Conservation (phyloP, 2,329 filamentous ascomycete genomes). For the Cordyceps cateniannulata region DNA sequence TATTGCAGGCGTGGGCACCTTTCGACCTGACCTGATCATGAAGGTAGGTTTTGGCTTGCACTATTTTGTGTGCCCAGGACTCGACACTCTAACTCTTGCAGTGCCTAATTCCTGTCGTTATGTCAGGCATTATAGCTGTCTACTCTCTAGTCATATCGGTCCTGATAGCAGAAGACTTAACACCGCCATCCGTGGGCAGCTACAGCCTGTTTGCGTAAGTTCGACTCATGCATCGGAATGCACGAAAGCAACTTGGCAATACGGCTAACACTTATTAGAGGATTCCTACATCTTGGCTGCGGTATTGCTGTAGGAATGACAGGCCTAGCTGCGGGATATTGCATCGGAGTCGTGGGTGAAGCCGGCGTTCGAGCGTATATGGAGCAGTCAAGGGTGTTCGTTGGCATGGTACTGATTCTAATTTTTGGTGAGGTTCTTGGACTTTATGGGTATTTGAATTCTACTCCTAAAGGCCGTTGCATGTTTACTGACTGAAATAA, state of each 20-base stretch:
- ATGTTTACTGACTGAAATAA: background rate
- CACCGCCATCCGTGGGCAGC: constrained; percentile 55
- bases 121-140: constrained; percentile 98
- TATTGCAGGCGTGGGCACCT: constrained; percentile 79
- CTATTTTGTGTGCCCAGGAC: background rate
- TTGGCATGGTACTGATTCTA: constrained; percentile 96
- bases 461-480: too few relatives aligned
- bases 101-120: constrained; percentile 85
- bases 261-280: constrained; percentile 41
- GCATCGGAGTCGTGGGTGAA: constrained; percentile 93
- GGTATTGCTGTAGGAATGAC: constrained; percentile 88
- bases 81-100: constrained; percentile 25
- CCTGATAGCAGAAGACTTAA: constrained; percentile 86
- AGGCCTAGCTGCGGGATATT: constrained; percentile 89
- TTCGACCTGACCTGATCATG: constrained; percentile 84
- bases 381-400: constrained; percentile 91
- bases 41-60: constrained; percentile 51
- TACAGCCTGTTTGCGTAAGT: constrained; percentile 82
- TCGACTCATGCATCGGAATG: background rate
- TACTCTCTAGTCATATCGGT: constrained; percentile 97
- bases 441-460: constrained; percentile 73
- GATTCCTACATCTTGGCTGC: constrained; percentile 88
- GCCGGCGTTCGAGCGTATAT: constrained; percentile 91
- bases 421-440: constrained; percentile 98
- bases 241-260: background rate